Percentiles rank a stretch among this genome's conserved stretches.
Evolutionary conservation across 768 basidiomycete species (phyloP).

Genomic region (Phylloporus arenicola): DNA sequence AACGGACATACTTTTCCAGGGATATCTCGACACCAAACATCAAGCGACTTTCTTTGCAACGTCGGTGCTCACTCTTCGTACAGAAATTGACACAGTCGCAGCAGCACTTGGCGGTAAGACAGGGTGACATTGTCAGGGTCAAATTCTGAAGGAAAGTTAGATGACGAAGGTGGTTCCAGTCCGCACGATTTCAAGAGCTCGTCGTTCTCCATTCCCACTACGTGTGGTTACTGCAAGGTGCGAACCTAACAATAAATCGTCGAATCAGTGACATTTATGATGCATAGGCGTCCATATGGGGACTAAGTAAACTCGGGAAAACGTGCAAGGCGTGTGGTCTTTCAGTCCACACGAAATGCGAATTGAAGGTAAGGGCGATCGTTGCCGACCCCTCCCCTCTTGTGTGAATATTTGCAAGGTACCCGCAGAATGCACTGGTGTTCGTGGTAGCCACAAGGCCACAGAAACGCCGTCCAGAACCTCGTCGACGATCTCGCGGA

Average conservation of each 20-base stretch:
- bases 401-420: constrained; percentile 40
- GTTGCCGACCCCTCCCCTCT: neutral
- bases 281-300: constrained; percentile 75
- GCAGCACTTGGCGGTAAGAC: constrained; percentile 59
- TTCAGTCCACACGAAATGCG: constrained; percentile 80
- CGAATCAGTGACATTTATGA: constrained; percentile 4
- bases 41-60: constrained; percentile 49
- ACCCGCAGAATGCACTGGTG: constrained; percentile 58
- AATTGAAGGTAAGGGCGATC: constrained; percentile 58
- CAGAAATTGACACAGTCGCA: constrained; percentile 61
- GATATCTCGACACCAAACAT: constrained; percentile 58
- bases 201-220: constrained; percentile 79
- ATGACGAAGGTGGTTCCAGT: constrained; percentile 63
- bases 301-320: constrained; percentile 81
- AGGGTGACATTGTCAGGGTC: neutral
- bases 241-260: constrained; percentile 6
- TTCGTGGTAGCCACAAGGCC: constrained; percentile 24
- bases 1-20: constrained; percentile 34
- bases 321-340: constrained; percentile 74
- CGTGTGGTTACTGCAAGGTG: constrained; percentile 80
- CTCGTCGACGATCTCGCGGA: constrained; percentile 32
- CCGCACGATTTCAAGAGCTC: constrained; percentile 83
- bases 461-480: constrained; percentile 27
- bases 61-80: constrained; percentile 51
- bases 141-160: constrained; percentile 34